A percentile compares a stretch with the other conserved stretches of the same genome.
Evolutionary conservation across 306 rosid genomes (phyloP).

Genomic region (Potentilla sterilis): DNA sequence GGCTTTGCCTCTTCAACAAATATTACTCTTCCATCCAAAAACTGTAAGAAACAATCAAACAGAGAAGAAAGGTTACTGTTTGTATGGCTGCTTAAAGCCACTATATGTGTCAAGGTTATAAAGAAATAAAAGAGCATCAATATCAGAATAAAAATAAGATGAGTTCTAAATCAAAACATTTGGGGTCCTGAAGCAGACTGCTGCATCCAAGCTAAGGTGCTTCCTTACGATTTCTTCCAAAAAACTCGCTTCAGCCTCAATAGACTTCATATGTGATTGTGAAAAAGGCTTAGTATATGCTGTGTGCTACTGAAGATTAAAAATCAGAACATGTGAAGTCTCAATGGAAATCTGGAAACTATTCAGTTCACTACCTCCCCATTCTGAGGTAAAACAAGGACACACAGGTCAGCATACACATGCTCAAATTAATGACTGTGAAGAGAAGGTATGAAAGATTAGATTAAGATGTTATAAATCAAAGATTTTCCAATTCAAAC

Average conservation of each 20-base stretch:
- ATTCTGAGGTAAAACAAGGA: not conserved
- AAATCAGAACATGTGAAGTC: not conserved
- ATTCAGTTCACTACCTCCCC: not conserved
- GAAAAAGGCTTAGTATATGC: too few species aligned
- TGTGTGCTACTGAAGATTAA: not conserved
- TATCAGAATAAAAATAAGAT: not conserved
- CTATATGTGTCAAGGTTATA: not conserved
- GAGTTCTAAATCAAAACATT: not conserved
- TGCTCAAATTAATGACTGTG: not conserved
- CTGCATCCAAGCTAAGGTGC: not conserved
- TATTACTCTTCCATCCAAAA: slow-evolving; percentile 89
- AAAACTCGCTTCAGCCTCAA: not conserved
- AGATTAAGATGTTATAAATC: not conserved
- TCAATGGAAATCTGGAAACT: not conserved
- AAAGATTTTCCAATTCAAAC: not conserved
- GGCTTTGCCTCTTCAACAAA: slow-evolving; percentile 92
- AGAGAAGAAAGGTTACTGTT: not conserved
- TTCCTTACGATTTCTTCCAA: not conserved
- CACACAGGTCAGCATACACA: not conserved
- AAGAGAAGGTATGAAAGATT: not conserved
- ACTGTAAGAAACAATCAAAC: slow-evolving; percentile 41
- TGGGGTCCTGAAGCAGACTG: not conserved
- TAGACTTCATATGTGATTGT: too few species aligned
- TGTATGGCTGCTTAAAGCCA: not conserved
- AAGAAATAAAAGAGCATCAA: not conserved